These are phyloP conservation scores for Sungouiella thailandica DNA, from an alignment of 805 yeast species.

Conservation along the genomic window DNA sequence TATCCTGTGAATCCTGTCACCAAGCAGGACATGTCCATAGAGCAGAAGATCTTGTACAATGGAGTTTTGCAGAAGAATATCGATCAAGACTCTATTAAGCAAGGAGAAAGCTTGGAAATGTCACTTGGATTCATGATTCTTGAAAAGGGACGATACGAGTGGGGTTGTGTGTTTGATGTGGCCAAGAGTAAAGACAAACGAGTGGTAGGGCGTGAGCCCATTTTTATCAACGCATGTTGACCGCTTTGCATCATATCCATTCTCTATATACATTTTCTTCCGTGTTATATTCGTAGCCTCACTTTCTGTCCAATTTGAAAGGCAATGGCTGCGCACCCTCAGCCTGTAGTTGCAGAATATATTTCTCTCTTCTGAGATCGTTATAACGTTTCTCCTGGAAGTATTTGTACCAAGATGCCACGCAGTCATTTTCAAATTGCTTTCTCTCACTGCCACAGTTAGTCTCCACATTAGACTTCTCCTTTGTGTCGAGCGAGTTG, in stretches of 20 bases:
- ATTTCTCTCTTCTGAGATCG: slow-evolving; percentile 64
- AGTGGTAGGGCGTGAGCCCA: slow-evolving; percentile 27
- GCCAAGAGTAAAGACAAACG: slow-evolving; percentile 14
- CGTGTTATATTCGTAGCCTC: background rate
- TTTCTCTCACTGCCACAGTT: slow-evolving; percentile 54
- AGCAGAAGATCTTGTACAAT: slow-evolving; percentile 59
- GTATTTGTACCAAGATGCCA: slow-evolving; percentile 80
- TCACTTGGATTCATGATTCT: slow-evolving; percentile 58
- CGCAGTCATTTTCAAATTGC: slow-evolving; percentile 72
- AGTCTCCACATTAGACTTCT: slow-evolving; percentile 41
- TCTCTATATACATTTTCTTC: slow-evolving; percentile 2
- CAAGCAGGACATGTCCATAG: slow-evolving; percentile 27
- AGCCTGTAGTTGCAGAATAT: slow-evolving; percentile 65
- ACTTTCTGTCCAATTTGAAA: slow-evolving; percentile 23
- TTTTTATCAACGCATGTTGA: slow-evolving; percentile 25
- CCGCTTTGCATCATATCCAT: slow-evolving; percentile 3
- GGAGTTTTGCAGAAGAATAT: slow-evolving; percentile 65
- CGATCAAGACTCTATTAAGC: slow-evolving; percentile 30
- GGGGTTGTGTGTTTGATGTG: slow-evolving; percentile 49
- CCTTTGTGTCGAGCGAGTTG: slow-evolving; percentile 60
- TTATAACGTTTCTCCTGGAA: slow-evolving; percentile 86
- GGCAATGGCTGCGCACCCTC: slow-evolving; percentile 43
- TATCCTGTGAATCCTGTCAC: slow-evolving; percentile 14
- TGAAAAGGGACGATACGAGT: slow-evolving; percentile 76
- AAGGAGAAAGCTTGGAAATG: slow-evolving; percentile 39